A percentile compares a stretch with the other conserved stretches of the same genome.
Evolutionary conservation across 2,329 filamentous ascomycete species (phyloP).

Genomic region (Trichophyton equinum): DNA sequence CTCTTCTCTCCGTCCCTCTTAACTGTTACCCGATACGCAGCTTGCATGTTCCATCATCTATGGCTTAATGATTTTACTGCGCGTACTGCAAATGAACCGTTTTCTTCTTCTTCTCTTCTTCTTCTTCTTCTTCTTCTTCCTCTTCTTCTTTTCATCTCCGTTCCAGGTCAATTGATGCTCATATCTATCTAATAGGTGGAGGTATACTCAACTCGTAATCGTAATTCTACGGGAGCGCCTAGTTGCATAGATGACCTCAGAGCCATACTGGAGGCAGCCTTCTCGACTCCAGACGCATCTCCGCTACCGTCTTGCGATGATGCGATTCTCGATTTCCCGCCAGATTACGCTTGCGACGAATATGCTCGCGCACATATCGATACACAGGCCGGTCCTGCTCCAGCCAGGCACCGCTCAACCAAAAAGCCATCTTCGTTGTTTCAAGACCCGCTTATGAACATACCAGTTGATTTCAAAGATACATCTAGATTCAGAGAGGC

Average conservation of each 20-base stretch:
- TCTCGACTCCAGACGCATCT: not conserved
- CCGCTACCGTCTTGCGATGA: constrained; percentile 13
- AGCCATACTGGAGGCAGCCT: not conserved
- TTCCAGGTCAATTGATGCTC: not conserved
- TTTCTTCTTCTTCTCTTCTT: not conserved
- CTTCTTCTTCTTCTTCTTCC: not conserved
- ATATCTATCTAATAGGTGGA: constrained; percentile 1
- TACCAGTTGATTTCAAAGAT: constrained; percentile 11
- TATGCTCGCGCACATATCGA: not conserved
- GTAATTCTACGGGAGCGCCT: not conserved
- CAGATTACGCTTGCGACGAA: constrained; percentile 22
- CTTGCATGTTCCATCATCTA: not conserved
- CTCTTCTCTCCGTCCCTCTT: not conserved
- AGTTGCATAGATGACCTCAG: constrained; percentile 3
- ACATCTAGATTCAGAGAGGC: constrained; percentile 11
- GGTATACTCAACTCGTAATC: not conserved
- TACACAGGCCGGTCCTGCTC: not conserved
- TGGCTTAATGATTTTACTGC: not conserved
- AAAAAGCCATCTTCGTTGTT: not conserved
- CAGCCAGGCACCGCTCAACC: not conserved
- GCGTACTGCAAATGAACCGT: not conserved
- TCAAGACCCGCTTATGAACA: not conserved
- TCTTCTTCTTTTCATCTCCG: not conserved
- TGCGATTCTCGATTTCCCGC: constrained; percentile 12
- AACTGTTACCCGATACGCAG: too few relatives aligned